Evolutionary conservation across 2,329 filamentous ascomycete genomes (phyloP), one percentile per base, ranked within the genome.

Genomic region (Sarocladiaceae sp.): DNA sequence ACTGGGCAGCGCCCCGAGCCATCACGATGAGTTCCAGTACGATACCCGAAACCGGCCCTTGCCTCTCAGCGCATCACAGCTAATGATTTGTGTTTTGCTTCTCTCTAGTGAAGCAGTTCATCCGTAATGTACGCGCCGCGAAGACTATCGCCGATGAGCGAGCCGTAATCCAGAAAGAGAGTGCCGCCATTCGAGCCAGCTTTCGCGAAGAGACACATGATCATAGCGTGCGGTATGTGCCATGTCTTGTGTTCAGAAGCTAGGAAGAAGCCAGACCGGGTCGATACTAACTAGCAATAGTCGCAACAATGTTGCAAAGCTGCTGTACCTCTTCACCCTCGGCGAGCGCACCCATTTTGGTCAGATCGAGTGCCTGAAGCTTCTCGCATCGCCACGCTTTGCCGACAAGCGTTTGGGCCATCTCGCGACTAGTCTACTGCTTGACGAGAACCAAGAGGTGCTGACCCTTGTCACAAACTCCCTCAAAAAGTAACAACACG

Each of bases 71-170:
- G 6, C 39, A 5, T 13, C 11, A 13, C 6, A 16, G 15, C 27
- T 23, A 32, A 19, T n/a, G 16, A 31, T 32, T 6, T 18, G 27
- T 27, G 16, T 15, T 15, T n/a, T n/a, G n/a, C n/a, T n/a, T n/a
- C n/a, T n/a, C n/a, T 52, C 48, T 61, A 97, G 93, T 98, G 65
- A 98, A 98, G 73, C 93, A 97, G 72, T 98, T 98, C 71, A 98
- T 98, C 68, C 90, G 93, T 64, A 97, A 96, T 70, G 93, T 98
- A 63, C 88, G 93, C 64, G 91, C 93, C 50, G 89, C 93, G 49
- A 98, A 98, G 74, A 98, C 93, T 27, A 96, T 98, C 62, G 94
- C 94, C 64, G 93, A 98, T 69, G 93, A 98, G 73, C 83, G 93
- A 62, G 91, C 93, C 43, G 93, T 98, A 46, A 94, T 98, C 51